Evolutionary conservation across 441 rosid species (phyloP).

Genomic region (Melastoma candidum): DNA sequence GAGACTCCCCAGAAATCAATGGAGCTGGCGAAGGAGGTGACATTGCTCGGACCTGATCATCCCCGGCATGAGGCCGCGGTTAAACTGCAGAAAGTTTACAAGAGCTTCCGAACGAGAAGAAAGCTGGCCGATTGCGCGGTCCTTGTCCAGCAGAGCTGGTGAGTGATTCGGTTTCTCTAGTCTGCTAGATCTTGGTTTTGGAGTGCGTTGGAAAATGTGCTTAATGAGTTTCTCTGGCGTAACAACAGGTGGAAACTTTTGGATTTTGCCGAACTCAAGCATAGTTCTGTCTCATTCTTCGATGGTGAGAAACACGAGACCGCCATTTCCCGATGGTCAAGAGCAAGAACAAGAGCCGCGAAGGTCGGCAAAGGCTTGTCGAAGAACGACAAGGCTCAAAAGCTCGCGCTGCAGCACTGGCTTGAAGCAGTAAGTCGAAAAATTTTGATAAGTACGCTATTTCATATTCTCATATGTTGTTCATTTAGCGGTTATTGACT

Average conservation of each 20-base stretch:
- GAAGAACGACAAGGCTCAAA: slow-evolving; percentile 76
- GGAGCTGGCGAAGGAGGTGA: too few relatives aligned
- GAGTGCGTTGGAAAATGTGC: too few relatives aligned
- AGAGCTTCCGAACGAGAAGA: slow-evolving; percentile 84
- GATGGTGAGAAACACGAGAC: slow-evolving; percentile 85
- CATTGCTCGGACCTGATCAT: slow-evolving; percentile 30
- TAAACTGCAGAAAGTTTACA: slow-evolving; percentile 79
- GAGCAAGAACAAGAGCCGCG: slow-evolving; percentile 94
- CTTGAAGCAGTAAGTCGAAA: slow-evolving; percentile 75
- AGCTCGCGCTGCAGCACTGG: slow-evolving; percentile 94
- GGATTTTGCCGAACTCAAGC: slow-evolving; percentile 87
- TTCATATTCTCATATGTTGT: neutral
- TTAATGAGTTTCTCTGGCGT: slow-evolving; percentile 1
- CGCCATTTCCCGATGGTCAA: slow-evolving; percentile 91
- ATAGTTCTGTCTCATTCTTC: slow-evolving; percentile 85
- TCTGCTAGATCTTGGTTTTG: neutral
- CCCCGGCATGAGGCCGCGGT: slow-evolving; percentile 67
- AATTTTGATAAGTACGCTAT: neutral
- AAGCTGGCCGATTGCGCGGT: slow-evolving; percentile 95
- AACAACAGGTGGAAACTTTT: slow-evolving; percentile 82
- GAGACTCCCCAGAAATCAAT: too few relatives aligned
- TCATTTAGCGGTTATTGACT: slow-evolving; percentile 2
- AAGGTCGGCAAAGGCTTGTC: slow-evolving; percentile 97
- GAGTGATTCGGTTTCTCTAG: slow-evolving; percentile 10
- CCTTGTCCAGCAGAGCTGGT: slow-evolving; percentile 92